Base-by-base conservation (phyloP, 2,329 filamentous ascomycete species). In the Cytospora paraplurivora region DNA sequence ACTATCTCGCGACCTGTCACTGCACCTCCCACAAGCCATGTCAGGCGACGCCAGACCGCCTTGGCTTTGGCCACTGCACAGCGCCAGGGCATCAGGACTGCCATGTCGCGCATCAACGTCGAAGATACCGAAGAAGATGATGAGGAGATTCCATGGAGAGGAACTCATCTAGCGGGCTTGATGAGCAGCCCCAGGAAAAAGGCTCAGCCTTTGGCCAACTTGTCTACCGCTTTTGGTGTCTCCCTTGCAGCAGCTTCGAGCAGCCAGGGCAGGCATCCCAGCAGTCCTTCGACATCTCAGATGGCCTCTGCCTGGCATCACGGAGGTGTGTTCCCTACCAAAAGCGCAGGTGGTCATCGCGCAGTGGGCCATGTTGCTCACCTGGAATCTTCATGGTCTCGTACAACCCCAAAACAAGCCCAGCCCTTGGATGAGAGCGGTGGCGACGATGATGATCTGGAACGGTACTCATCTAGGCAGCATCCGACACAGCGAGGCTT, bases 1-100 rank as follows among this genome's bases (percentile, higher is more conserved):
- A 75, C 78, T 63, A 82, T 86, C 56, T 80, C 82, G 47, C 77
- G 83, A 8, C 84, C 83, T 1, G 79, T 84, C 11, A 76, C 82
- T 0, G 77, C 77, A 0, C 70, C 71, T 2, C 76, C 76, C 68
- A 78, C 76, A 0, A 71, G 76, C 10, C 51, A 74, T 2, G 74
- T 76, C 15, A 73, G 71, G 65, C 68, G 71, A 57, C 75, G 74
- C 50, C 72, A 75, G 33, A 73, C 77, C 33, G 75, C 75, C 7
- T 70, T 76, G 32, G 68, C 71, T 12, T 73, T 74, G 33, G 69
- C 69, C 1, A 74, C 73, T 62, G 75, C 69, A 59, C 79, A 82
- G 68, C 73, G 69, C 35, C 69, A 70, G 10, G 73, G 69, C 12
- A 51, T 76, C 56, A 65, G 68, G 7, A 64, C 66, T 32, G 67